These are phyloP conservation scores for Blastomyces percursus DNA, from an alignment of 2,329 filamentous ascomycete species.

Conservation along the genomic window DNA sequence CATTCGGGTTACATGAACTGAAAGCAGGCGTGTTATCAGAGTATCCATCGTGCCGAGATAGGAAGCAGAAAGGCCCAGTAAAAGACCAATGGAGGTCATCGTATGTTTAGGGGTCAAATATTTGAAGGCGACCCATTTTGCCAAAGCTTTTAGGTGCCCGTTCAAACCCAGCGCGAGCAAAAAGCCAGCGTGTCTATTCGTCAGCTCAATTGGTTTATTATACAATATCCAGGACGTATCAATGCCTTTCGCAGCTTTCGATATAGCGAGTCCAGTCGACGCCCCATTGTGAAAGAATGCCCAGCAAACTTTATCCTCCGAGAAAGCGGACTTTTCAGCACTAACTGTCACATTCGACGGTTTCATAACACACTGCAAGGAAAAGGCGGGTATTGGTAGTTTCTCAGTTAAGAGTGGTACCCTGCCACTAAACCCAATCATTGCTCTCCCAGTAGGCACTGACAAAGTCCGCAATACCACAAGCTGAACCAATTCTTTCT, in stretches of 20 bases:
- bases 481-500: conserved; percentile 79
- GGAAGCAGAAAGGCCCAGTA: conserved; percentile 83
- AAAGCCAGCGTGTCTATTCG: conserved; percentile 92
- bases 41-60: conserved; percentile 97
- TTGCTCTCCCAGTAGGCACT: conserved; percentile 72
- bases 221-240: conserved; percentile 98
- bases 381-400: conserved; percentile 81
- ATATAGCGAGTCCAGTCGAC: conserved; percentile 84
- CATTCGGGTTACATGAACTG: conserved; percentile 93
- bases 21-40: conserved; percentile 80
- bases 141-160: conserved; percentile 83
- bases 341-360: conserved; percentile 85
- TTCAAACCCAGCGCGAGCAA: conserved; percentile 83
- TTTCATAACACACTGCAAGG: conserved; percentile 80
- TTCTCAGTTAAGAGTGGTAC: conserved; percentile 87
- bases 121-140: conserved; percentile 98
- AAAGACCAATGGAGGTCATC: conserved; percentile 95
- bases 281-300: conserved; percentile 97
- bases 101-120: conserved; percentile 98
- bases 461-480: conserved; percentile 81
- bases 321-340: conserved; percentile 78
- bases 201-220: conserved; percentile 88
- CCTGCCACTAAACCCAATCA: conserved; percentile 79
- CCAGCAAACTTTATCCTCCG: conserved; percentile 96
- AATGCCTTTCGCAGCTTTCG: conserved; percentile 78